A percentile compares a stretch with the other conserved stretches of the same genome.
Evolutionary conservation across 2,329 filamentous ascomycete species (phyloP).

Genomic region (Pyrenophora teres): DNA sequence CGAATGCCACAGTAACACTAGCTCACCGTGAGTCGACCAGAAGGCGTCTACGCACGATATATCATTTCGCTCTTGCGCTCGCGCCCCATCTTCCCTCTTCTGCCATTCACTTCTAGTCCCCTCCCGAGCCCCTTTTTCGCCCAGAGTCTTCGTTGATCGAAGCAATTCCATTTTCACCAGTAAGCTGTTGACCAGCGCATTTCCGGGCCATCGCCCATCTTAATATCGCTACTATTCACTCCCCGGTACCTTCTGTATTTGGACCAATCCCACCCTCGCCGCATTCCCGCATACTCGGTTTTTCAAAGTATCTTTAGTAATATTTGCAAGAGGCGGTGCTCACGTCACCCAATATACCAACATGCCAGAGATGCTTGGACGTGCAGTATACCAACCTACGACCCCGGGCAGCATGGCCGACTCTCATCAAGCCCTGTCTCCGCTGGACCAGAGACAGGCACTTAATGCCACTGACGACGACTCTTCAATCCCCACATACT

Average conservation of each 20-base stretch:
- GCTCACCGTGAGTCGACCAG: conserved; percentile 25
- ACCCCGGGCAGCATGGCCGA: conserved; percentile 32
- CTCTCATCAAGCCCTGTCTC: conserved; percentile 44
- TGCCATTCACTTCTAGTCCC: conserved; percentile 43
- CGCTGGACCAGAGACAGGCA: conserved; percentile 61
- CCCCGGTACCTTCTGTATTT: conserved; percentile 28
- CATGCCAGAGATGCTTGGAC: conserved; percentile 54
- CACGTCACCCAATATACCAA: conserved; percentile 46
- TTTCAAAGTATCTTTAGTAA: conserved; percentile 41
- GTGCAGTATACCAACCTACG: conserved; percentile 55
- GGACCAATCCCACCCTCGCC: conserved; percentile 22
- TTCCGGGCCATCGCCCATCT: conserved; percentile 42
- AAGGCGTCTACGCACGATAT: conserved; percentile 44
- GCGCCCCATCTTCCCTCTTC: conserved; percentile 32
- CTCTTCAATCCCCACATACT: conserved; percentile 40
- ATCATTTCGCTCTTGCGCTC: conserved; percentile 38
- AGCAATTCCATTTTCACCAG: conserved; percentile 44
- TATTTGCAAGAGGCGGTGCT: conserved; percentile 46
- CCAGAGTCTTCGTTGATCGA: conserved; percentile 53
- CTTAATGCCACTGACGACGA: conserved; percentile 66
- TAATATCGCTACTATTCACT: conserved; percentile 39
- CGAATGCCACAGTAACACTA: conserved; percentile 36
- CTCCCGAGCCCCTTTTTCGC: conserved; percentile 33
- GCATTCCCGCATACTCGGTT: conserved; percentile 29
- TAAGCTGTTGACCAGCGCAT: conserved; percentile 52